Evolutionary conservation across 306 rosid species (phyloP).

Genomic region (Trichosanthes cucumerina): DNA sequence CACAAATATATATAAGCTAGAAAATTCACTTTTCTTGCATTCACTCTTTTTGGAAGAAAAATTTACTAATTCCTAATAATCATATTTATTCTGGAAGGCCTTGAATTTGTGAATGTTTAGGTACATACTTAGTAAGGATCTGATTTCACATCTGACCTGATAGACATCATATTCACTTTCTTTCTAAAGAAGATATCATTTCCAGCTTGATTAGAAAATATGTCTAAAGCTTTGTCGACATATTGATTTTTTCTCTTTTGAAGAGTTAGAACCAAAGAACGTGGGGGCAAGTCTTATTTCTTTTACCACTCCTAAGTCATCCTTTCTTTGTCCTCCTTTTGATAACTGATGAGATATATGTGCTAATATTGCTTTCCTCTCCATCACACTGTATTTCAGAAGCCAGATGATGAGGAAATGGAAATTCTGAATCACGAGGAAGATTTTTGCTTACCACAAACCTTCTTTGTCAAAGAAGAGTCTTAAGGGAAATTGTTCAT

Average conservation of each 20-base stretch:
- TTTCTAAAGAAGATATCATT: background rate
- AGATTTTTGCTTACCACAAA: slow-evolving; percentile 79
- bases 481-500: slow-evolving; percentile 17
- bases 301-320: background rate
- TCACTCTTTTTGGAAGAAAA: background rate
- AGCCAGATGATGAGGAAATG: slow-evolving; percentile 78
- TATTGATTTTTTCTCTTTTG: background rate
- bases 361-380: slow-evolving; percentile 9
- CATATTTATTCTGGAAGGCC: background rate
- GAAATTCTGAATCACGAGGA: slow-evolving; percentile 70
- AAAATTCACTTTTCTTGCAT: background rate
- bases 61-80: background rate
- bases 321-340: background rate
- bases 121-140: background rate
- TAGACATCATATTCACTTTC: background rate
- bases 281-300: background rate
- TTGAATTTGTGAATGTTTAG: background rate
- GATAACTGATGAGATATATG: background rate
- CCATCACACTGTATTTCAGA: slow-evolving; percentile 29
- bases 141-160: background rate
- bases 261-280: background rate
- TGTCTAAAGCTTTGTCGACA: background rate
- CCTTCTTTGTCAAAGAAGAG: slow-evolving; percentile 72
- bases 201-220: background rate
- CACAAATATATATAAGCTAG: background rate